Evolutionary conservation across 805 yeast genomes (phyloP), one percentile per base, ranked within the genome.

Genomic region (Saccharomycopsis oosterbeekiorum): DNA sequence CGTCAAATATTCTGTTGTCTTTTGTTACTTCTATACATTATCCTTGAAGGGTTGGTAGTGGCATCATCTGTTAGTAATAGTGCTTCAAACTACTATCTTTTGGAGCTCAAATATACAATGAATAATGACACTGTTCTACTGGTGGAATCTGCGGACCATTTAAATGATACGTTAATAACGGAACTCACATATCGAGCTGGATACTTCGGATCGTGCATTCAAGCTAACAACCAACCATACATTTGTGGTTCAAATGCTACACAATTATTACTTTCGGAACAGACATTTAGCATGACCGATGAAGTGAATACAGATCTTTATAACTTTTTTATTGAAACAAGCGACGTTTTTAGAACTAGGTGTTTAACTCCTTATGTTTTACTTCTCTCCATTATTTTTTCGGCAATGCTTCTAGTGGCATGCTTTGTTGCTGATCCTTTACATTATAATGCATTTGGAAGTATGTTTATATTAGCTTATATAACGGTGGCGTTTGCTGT

Each of bases 361-460:
- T 64, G 66, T 47, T 26, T 64, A 21, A 64, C 66, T 8, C 66
- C 66, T 15, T 64, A 64, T 40, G 57, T 64, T 41, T 55, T 64
- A 17, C 55, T 64, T 17, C 53, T 64, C n/a, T 41, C 60, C n/a
- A 55, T 62, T 8, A 36, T 64, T 12, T 17, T 55, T 14, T 29
- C 62, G 1, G 62, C 62, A 36, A 50, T 64, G 34, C 58, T 60
- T 17, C 14, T 62, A 3, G 50, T 56, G 12, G 53, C 53, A 21
- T 47, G 53, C 26, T 4, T 47, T 10, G 58, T 64, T 50, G 66
- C 66, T 19, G 50, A 59, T 34, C 65, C 66, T 4, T 12, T 12
- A 29, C 36, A 40, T 15, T 34, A 54, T 42, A 57, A 40, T 58
- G 57, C 57, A 11, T 64, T 60, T 50, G 58, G 59, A 50, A 15